These are phyloP conservation scores for Flaveria sonorensis DNA, from an alignment of 129 eudicot species.

Conservation along the genomic window DNA sequence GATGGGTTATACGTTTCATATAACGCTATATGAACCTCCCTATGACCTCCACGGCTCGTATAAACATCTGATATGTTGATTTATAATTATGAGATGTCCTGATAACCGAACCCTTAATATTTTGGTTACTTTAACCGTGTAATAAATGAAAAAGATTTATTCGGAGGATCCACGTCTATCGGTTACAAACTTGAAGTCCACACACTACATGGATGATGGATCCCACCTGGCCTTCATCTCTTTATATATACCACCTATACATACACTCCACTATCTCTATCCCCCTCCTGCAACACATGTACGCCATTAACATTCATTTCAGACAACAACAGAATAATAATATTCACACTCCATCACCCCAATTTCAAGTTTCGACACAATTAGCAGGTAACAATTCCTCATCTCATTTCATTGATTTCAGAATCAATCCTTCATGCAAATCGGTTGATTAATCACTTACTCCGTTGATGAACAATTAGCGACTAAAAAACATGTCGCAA, in stretches of 20 bases:
- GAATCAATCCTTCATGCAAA: neutral
- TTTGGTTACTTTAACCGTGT: too few species aligned
- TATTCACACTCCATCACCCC: neutral
- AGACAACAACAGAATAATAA: constrained; percentile 1
- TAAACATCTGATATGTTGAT: too few species aligned
- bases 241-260: constrained; percentile 32
- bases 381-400: neutral
- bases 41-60: too few species aligned
- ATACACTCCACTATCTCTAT: constrained; percentile 22
- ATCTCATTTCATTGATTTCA: neutral
- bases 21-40: too few species aligned
- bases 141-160: neutral
- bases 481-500: constrained; percentile 11
- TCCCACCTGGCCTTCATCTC: constrained; percentile 30
- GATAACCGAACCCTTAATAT: too few species aligned
- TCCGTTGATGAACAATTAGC: neutral
- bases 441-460: neutral
- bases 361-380: neutral
- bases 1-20: too few species aligned
- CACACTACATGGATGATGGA: constrained; percentile 41
- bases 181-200: constrained; percentile 37
- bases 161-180: constrained; percentile 33
- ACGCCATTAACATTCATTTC: neutral
- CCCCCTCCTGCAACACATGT: constrained; percentile 21
- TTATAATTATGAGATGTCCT: too few species aligned